Base-by-base conservation (phyloP, 2,329 filamentous ascomycete species). In the Fusarium cyanostomum region DNA sequence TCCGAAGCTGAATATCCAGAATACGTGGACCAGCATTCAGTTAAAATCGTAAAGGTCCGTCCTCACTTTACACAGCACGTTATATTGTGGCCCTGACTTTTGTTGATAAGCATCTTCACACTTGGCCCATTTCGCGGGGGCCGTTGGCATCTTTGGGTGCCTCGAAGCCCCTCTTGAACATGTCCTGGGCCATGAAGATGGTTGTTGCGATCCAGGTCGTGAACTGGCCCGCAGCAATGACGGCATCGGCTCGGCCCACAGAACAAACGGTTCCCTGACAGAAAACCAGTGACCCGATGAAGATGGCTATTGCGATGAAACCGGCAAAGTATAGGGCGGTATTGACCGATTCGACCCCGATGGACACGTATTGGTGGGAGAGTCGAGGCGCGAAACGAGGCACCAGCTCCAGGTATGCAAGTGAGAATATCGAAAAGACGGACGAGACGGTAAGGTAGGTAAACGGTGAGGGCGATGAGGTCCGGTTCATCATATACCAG, bases 401-500 rank as follows among this genome's bases (percentile, higher is more conserved):
- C 9, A 79, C 72, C 33, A 83, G 45, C 68, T 85, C 84, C 16
- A 87, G 78, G 68, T 86, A 86, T 45, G 75, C 70, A 49, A 88
- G 72, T 8, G 86, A 86, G 50, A 86, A 21, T 33, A 88, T 71
- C 26, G 85, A 84, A 68, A 84, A 81, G 38, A 84, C 62, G 2
- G 84, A 81, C 24, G 78, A 78, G 69, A 85, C 84, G 67, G 88
- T 75, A 61, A 88, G 74, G 72, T 87, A 87, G 77, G 82, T 84
- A 74, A 89, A 75, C 60, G 86, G 81, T 4, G 80, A 76, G 0
- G 86, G 86, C n/a, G 85, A 81, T 15, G 79, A 66, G 4, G 80
- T 81, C 63, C 81, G 77, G 69, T 84, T 89, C 68, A 74, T 77
- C 71, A 83, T 80, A 73, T 86, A 88, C 83, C 84, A 88, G 74